Evolutionary conservation across 2,329 filamentous ascomycete genomes (phyloP).

Genomic region (Ophiostoma sp.): DNA sequence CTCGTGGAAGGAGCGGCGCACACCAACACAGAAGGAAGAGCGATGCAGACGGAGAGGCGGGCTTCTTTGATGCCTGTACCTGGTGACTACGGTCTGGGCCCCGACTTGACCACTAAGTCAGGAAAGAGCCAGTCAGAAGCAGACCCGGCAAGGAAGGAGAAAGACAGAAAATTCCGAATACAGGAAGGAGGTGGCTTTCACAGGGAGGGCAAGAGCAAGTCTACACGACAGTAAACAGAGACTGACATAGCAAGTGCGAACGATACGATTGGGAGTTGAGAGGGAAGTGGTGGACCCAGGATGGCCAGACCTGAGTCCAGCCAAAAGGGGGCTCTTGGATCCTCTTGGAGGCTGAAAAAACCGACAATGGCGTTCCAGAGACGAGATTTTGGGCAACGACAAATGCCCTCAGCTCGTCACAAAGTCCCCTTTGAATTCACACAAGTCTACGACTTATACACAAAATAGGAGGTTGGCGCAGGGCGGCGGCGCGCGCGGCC

Average conservation of each 20-base stretch:
- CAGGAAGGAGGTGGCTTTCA: not conserved
- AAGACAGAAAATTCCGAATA: not conserved
- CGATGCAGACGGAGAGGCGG: not conserved
- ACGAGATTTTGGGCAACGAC: not conserved
- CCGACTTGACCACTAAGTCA: not conserved
- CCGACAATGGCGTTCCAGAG: not conserved
- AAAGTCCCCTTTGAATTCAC: not conserved
- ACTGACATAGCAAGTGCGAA: not conserved
- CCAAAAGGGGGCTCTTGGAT: not conserved
- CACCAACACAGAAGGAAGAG: not conserved
- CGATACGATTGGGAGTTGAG: not conserved
- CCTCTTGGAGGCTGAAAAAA: not conserved
- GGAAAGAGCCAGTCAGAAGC: not conserved
- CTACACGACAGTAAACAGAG: not conserved
- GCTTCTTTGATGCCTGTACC: not conserved
- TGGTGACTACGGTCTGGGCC: not conserved
- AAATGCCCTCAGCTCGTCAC: not conserved
- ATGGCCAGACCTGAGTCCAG: not conserved
- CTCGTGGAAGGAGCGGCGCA: not conserved
- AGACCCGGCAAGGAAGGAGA: not conserved
- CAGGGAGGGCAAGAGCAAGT: not conserved
- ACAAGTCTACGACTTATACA: slow-evolving; percentile 4
- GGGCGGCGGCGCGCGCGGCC: not conserved
- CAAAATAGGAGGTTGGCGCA: slow-evolving; percentile 13
- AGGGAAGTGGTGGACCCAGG: not conserved